Percentiles rank a stretch among this genome's conserved stretches.
Conservation (phyloP, 805 yeast species). For the Debaryomyces castellii region DNA sequence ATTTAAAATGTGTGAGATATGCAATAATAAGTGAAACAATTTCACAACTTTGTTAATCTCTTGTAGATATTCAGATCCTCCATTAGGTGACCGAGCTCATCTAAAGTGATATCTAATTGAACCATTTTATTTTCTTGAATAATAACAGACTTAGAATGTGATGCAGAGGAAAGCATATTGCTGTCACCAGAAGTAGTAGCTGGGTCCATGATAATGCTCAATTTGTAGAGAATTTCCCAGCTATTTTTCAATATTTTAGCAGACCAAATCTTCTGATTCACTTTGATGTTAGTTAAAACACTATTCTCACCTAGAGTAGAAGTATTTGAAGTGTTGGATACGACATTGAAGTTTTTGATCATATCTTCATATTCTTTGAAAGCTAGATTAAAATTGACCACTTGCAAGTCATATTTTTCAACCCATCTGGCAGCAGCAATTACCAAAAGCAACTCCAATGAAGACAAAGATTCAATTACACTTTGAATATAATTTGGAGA, state of each 20-base stretch:
- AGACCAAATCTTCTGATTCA: conserved; percentile 55
- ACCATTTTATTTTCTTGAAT: conserved; percentile 49
- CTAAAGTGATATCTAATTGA: conserved; percentile 50
- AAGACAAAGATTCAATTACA: conserved; percentile 49
- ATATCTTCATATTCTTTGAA: conserved; percentile 71
- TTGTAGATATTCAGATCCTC: conserved; percentile 20
- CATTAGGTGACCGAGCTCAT: conserved; percentile 43
- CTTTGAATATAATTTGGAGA: conserved; percentile 24
- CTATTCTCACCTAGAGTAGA: conserved; percentile 37
- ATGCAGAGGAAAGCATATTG: conserved; percentile 30
- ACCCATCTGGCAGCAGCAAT: conserved; percentile 75
- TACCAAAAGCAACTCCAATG: conserved; percentile 67
- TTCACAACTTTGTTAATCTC: conserved; percentile 20
- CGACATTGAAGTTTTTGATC: conserved; percentile 44
- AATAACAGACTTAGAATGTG: conserved; percentile 28
- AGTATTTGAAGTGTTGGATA: conserved; percentile 22
- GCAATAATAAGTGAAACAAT: not conserved
- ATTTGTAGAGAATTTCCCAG: conserved; percentile 70
- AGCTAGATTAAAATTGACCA: conserved; percentile 74
- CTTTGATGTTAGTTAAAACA: conserved; percentile 29
- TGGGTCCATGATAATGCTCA: conserved; percentile 52
- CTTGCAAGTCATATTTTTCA: conserved; percentile 53
- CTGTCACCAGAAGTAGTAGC: conserved; percentile 42
- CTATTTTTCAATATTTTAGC: conserved; percentile 59
- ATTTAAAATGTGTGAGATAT: not conserved